Conservation (phyloP, 2,329 filamentous ascomycete genomes). For the Neodidymelliopsis sp. region DNA sequence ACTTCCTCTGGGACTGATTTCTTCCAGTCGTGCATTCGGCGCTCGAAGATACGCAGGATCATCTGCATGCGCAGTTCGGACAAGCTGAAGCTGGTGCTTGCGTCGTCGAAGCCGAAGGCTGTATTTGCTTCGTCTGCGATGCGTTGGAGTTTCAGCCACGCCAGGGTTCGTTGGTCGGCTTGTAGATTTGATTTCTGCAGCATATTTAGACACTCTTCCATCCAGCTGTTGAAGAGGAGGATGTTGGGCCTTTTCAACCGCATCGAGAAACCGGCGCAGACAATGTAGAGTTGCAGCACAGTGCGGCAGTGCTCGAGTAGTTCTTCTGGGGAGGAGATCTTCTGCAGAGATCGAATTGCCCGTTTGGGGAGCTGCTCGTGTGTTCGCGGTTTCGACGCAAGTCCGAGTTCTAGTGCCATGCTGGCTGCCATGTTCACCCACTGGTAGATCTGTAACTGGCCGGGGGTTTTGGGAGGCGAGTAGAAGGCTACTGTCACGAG, state of each 20-base stretch:
- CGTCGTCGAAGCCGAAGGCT: slow-evolving; percentile 49
- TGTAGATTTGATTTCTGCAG: slow-evolving; percentile 42
- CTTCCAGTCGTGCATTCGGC: slow-evolving; percentile 47
- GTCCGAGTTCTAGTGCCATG: slow-evolving; percentile 47
- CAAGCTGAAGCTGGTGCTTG: slow-evolving; percentile 47
- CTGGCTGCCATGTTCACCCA: slow-evolving; percentile 47
- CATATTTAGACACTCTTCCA: slow-evolving; percentile 44
- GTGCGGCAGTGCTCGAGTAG: slow-evolving; percentile 47
- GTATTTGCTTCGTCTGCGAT: slow-evolving; percentile 49
- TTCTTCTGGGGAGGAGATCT: slow-evolving; percentile 46
- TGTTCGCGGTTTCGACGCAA: slow-evolving; percentile 47
- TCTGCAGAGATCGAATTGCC: slow-evolving; percentile 40
- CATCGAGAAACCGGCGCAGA: slow-evolving; percentile 46
- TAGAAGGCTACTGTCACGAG: slow-evolving; percentile 45
- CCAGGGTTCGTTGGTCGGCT: slow-evolving; percentile 40
- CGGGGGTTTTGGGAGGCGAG: slow-evolving; percentile 43
- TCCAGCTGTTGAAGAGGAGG: slow-evolving; percentile 47
- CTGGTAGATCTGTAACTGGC: slow-evolving; percentile 45
- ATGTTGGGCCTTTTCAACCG: slow-evolving; percentile 45
- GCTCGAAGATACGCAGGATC: slow-evolving; percentile 46
- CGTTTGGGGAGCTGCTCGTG: slow-evolving; percentile 48
- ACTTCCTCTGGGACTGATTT: slow-evolving; percentile 41
- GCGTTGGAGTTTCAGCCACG: slow-evolving; percentile 44
- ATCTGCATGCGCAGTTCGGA: slow-evolving; percentile 47
- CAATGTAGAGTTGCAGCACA: slow-evolving; percentile 40